Conservation (phyloP, 768 basidiomycete species). For the Mycena kentingensis region DNA sequence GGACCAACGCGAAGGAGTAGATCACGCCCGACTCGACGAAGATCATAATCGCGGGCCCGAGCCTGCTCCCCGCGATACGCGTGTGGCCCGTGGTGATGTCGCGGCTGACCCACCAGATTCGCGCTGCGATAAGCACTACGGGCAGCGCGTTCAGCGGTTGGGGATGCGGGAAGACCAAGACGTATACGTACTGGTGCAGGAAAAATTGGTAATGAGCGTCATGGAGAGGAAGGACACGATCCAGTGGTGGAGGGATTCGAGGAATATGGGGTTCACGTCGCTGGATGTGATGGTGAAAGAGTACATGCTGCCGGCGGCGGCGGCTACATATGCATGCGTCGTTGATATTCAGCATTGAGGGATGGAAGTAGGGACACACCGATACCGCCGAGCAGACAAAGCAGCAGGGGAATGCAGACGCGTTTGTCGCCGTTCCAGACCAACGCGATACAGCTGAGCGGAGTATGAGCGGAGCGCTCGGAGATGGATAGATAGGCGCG, state of each 20-base stretch:
- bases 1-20: conserved; percentile 11
- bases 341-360: no score
- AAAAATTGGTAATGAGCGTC: conserved; percentile 12
- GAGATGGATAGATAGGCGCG: not conserved
- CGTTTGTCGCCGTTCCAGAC: conserved; percentile 18
- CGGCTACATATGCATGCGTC: no score
- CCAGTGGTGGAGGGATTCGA: conserved; percentile 1
- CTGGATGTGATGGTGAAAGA: not conserved
- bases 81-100: not conserved
- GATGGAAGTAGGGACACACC: no score
- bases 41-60: conserved; percentile 7
- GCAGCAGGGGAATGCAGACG: conserved; percentile 10
- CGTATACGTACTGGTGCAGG: conserved; percentile 9
- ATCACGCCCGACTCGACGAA: conserved; percentile 20
- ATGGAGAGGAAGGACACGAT: conserved; percentile 14
- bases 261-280: not conserved
- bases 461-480: no score
- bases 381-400: conserved; percentile 11
- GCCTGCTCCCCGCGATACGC: not conserved
- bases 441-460: conserved; percentile 13
- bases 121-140: conserved; percentile 11
- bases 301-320: not conserved
- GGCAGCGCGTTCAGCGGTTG: not conserved
- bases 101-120: conserved; percentile 9
- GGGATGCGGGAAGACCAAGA: not conserved